phyloP scores from a whole-genome alignment of 2,329 filamentous ascomycete genomes.

The Tolypocladium endophyticum region DNA sequence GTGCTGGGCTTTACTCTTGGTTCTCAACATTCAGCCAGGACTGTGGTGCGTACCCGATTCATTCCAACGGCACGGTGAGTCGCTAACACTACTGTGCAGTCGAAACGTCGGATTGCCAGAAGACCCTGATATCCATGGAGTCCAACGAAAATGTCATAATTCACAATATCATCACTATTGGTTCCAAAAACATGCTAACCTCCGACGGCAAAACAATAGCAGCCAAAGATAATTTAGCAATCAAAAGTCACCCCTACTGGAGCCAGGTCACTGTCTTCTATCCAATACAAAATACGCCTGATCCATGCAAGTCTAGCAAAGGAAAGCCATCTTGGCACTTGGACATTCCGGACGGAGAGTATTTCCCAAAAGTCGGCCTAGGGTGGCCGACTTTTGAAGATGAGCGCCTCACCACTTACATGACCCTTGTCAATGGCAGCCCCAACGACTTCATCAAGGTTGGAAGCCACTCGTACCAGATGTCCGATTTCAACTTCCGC shows the following conservation, averaged over 20 bases:
- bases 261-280: constrained; percentile 15
- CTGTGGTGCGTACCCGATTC: constrained; percentile 5
- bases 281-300: not conserved
- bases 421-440: too few species aligned
- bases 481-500: too few species aligned
- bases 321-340: too few species aligned
- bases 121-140: constrained; percentile 9
- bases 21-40: constrained; percentile 11
- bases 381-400: too few species aligned
- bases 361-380: too few species aligned
- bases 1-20: constrained; percentile 16
- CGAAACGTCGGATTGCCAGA: constrained; percentile 11
- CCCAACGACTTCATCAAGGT: too few species aligned
- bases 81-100: not conserved
- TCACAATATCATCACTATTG: constrained; percentile 19
- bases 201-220: constrained; percentile 13
- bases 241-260: constrained; percentile 16
- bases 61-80: not conserved
- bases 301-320: too few species aligned
- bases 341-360: too few species aligned
- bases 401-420: too few species aligned
- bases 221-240: constrained; percentile 16
- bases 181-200: constrained; percentile 16
- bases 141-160: constrained; percentile 12
- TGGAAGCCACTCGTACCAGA: too few species aligned